Evolutionary conservation across 164 flowering plant species (phyloP), one percentile per base, ranked within the genome.

Genomic region (Nymphaea thermarum): DNA sequence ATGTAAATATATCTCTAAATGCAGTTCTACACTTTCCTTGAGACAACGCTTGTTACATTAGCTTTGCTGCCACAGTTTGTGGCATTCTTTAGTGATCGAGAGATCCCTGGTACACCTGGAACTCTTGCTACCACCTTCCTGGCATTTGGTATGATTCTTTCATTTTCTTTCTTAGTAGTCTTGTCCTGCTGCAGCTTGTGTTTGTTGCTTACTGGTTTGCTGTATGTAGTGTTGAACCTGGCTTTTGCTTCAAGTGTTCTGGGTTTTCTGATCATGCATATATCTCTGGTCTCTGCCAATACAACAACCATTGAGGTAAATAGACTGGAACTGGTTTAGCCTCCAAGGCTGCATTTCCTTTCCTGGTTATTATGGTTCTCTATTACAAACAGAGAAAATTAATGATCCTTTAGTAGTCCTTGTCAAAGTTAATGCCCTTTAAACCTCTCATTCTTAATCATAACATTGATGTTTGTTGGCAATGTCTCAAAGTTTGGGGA

Each of bases 251-350:
- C 92, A 80, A 90, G 97, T 71, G 97, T 95, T 4, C 42, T 90
- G 80, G 98, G 98, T 17, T 95, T 95, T 75, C 81, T 95, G 76
- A 88, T 95, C 77, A 90, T 95, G 98, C 99, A 95, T 76, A 79
- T 90, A 61, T 87, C 96, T 4, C 67, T 95, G 80, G 97, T 92
- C 66, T 74, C 82, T 61, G 95, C 77, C 66, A 95, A 95, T 75
- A 95, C 96, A 63, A 89, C 97, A 63, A 95, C 99, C n/a, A 95
- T 95, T 74, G 99, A 95, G 99, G 99, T 92, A 82, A 51, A 47
- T 7, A 47, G 55, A 2, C 55, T 4, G 12, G 7, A 47, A 47
- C 7, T 47, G 7, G 55, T 47, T 7, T 47, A 2, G 12, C 12
- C 55, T 47, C 55, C 4, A 47, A 12, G 36, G 36, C 36, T 25